Base-by-base conservation (phyloP, 257 asterid genomes). In the Paulownia fortunei region DNA sequence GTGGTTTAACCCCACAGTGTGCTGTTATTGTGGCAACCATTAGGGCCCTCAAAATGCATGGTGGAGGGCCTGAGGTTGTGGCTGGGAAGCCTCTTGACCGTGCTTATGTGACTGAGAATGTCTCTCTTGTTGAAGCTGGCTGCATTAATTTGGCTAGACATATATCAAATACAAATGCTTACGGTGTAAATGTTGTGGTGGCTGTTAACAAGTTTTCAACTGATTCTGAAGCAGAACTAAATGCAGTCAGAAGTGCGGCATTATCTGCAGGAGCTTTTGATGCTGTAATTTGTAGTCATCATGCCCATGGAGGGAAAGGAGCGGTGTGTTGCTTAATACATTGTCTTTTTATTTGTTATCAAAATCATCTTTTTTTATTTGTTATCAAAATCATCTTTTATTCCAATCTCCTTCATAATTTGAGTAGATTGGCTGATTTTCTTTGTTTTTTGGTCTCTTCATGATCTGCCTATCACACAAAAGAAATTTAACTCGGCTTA, bases 281-380 rank as follows among this genome's bases (percentile, higher is more conserved):
- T 87, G 94, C 99, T 65, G 96, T 95, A 37, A 89, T 95, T 80
- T 93, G 99, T 77, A 85, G 88, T 77, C 99, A 93, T 81, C 99
- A 95, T 60, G 99, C 99, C 51, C 98, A 89, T 77, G 99, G 98
- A 69, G 98, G 99, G 72, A 93, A 92, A 90, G 98, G 98, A 86
- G 99, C 98, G 91, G 97, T 95, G 55, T 88, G 96, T 89, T 78
- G 13, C 73, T 74, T 49, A 7, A n/a, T n/a, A n/a, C n/a, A n/a
- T n/a, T n/a, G n/a, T n/a, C n/a, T n/a, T n/a, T n/a, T n/a, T n/a
- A n/a, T n/a, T n/a, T n/a, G n/a, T n/a, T n/a, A n/a, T n/a, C n/a
- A n/a, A n/a, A n/a, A n/a, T n/a, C n/a, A n/a, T n/a, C n/a, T n/a
- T n/a, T n/a, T n/a, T n/a, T n/a, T n/a, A n/a, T n/a, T n/a, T n/a